Evolutionary conservation across 1,284 basidiomycete species (phyloP), one percentile per base, ranked within the genome.

Genomic region (Malassezia nana): DNA sequence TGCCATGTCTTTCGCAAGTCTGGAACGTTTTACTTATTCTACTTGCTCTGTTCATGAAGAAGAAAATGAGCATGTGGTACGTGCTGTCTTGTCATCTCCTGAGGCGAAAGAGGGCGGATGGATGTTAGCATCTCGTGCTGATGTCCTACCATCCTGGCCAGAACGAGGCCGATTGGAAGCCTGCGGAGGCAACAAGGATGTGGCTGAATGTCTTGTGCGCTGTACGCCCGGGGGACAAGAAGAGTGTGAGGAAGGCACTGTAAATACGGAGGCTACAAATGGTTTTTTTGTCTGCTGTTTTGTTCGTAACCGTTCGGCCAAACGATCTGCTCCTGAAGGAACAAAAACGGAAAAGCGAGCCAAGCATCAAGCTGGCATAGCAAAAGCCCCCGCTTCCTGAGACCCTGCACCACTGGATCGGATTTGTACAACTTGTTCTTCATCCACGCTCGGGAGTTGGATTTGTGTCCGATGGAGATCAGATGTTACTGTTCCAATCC

Each of bases 11-110:
- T 98, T 88, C 66, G 80, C 80, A 0, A 67, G 75, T 2, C 80
- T 80, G 3, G 63, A 79, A 48, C 83, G 82, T 61, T 86, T 96
- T 55, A 89, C 91, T 15, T 98, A 98, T 76, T 96, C 90, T 18
- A 98, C 92, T 10, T 96, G 92, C 75, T 92, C 89, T 56, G 79
- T 95, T 42, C 85, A 98, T 74, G 81, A 84, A 6, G 81, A 81
- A 45, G 94, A 99, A 72, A 92, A 99, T 75, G 94, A 99, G 64
- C 78, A 79, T 16, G 86, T 89, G 29, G 84, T 88, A 2, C 77
- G 81, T 80, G 30, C 43, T 0, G 69, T 64, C 1, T 46, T 74
- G 5, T 41, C 44, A 0, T 56, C 63, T 3, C 31, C 31, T 9
- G 63, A 67, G 44, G 71, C 69, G 3, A 20, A 35, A 10, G 15